These are phyloP conservation scores for Mimosa pudica DNA, from an alignment of 306 rosid genomes.

Conservation along the genomic window DNA sequence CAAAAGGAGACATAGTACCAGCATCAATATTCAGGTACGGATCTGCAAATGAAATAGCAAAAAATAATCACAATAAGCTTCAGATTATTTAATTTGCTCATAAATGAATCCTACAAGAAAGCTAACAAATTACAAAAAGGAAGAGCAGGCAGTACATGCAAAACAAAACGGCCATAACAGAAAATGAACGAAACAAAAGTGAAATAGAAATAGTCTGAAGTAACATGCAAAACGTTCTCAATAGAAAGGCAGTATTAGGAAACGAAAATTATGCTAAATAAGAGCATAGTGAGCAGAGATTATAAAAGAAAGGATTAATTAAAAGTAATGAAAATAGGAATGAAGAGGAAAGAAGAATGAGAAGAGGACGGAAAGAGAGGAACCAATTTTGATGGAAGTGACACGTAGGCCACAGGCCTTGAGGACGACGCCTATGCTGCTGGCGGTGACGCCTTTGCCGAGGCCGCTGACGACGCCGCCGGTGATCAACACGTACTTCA, in stretches of 20 bases:
- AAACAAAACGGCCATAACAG: neutral
- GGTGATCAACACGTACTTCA: constrained; percentile 89
- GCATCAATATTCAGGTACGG: constrained; percentile 98
- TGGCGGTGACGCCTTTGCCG: constrained; percentile 99
- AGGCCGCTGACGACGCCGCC: constrained; percentile 99
- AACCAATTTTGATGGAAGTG: constrained; percentile 97
- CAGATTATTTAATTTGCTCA: neutral
- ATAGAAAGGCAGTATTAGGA: neutral
- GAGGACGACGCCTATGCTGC: constrained; percentile 97
- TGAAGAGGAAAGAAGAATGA: neutral
- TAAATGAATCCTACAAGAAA: neutral
- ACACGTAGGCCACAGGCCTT: constrained; percentile 96
- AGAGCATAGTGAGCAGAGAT: neutral
- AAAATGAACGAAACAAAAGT: constrained; percentile 8
- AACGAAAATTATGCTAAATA: neutral
- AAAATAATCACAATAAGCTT: constrained; percentile 5
- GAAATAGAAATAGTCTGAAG: neutral
- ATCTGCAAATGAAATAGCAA: constrained; percentile 47
- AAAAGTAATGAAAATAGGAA: neutral
- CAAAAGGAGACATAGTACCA: constrained; percentile 99
- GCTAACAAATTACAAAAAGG: neutral
- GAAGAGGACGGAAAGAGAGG: neutral
- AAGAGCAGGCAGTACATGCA: neutral
- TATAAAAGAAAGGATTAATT: neutral
- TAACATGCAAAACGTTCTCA: neutral